phyloP scores from a whole-genome alignment of 1,284 basidiomycete genomes.

The Fistulina hepatica region DNA sequence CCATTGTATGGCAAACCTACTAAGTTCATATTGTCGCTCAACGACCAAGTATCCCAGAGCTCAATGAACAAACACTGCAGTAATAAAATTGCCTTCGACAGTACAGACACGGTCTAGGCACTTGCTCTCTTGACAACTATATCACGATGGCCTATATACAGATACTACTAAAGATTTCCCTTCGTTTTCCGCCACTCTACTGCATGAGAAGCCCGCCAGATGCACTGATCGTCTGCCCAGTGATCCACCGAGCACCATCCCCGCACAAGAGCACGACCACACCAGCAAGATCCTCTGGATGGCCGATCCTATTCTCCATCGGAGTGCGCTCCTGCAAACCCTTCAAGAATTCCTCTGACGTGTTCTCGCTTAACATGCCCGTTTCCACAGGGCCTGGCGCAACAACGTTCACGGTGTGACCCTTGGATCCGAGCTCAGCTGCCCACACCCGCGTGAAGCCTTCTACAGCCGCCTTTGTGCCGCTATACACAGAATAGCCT shows the following conservation, averaged over 20 bases:
- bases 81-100: no score
- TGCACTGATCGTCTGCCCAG: neutral
- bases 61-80: no score
- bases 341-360: neutral
- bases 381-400: conserved; percentile 4
- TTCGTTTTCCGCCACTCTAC: no score
- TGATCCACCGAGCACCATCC: neutral
- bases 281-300: neutral
- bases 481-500: neutral
- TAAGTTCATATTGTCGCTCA: no score
- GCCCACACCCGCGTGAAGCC: conserved; percentile 1
- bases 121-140: no score
- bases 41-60: no score
- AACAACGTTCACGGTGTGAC: neutral
- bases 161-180: no score
- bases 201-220: neutral
- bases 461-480: neutral
- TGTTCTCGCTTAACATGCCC: conserved; percentile 1
- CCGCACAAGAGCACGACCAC: neutral
- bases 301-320: neutral
- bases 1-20: no score
- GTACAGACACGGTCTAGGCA: no score
- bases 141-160: no score
- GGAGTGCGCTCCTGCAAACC: neutral
- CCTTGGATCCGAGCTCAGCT: neutral